A percentile compares a stretch with the other conserved stretches of the same genome.
phyloP scores from a whole-genome alignment of 176 grass and related monocot genomes.

The Paspalum notatum region DNA sequence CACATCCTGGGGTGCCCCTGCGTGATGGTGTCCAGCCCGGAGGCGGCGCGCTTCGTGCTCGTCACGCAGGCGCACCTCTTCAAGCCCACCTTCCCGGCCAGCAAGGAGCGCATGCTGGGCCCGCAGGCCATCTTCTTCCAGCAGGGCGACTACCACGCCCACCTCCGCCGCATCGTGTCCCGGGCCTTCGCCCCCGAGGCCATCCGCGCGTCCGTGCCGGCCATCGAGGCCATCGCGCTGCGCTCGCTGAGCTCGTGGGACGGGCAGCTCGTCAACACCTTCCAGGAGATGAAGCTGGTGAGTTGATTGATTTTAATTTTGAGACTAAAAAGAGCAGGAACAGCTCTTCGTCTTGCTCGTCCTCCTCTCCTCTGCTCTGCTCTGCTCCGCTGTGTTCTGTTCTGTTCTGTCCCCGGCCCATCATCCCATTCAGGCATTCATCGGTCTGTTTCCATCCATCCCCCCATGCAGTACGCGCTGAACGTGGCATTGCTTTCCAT shows the following conservation, averaged over 20 bases:
- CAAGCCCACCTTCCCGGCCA: slow-evolving; percentile 95
- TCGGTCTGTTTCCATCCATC: no score
- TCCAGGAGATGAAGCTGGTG: slow-evolving; percentile 98
- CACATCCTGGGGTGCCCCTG: slow-evolving; percentile 93
- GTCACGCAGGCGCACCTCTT: slow-evolving; percentile 93
- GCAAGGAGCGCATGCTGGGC: slow-evolving; percentile 97
- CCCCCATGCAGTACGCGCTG: slow-evolving; percentile 78
- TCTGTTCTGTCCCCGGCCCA: not conserved
- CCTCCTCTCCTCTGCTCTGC: not conserved
- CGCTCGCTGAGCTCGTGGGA: slow-evolving; percentile 66
- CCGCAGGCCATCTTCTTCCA: slow-evolving; percentile 99
- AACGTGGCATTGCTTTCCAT: slow-evolving; percentile 97
- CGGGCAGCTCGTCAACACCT: slow-evolving; percentile 75
- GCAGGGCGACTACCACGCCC: slow-evolving; percentile 86
- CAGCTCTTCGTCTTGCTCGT: not conserved
- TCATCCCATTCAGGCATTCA: no score
- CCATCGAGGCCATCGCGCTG: slow-evolving; percentile 68
- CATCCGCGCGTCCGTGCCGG: slow-evolving; percentile 66
- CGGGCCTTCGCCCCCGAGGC: slow-evolving; percentile 89
- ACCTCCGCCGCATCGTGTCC: slow-evolving; percentile 77
- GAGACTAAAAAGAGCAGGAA: no score
- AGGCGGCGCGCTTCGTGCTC: slow-evolving; percentile 93
- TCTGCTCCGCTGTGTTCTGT: no score
- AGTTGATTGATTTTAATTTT: slow-evolving; percentile 14
- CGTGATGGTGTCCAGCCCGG: slow-evolving; percentile 96